phyloP scores from a whole-genome alignment of 139 green algal genomes.

The Chlamydomonas schloesseri region DNA sequence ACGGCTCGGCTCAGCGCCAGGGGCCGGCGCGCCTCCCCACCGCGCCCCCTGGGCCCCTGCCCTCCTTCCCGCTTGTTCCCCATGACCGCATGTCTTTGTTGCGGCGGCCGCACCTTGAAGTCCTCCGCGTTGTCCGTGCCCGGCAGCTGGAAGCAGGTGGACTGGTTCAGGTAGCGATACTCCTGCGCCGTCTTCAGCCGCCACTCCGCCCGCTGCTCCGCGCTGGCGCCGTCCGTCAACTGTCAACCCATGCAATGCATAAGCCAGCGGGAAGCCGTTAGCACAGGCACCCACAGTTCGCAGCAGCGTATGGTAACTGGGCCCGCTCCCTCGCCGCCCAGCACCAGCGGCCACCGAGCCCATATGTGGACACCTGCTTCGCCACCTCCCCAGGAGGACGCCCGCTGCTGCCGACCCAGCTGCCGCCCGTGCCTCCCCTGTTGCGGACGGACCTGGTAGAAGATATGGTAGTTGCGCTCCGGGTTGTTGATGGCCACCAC shows the following conservation, averaged over 20 bases:
- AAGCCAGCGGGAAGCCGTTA: background rate
- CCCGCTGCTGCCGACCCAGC: background rate
- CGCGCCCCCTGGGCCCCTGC: too few relatives aligned
- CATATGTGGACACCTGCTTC: too few relatives aligned
- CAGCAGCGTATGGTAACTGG: too few relatives aligned
- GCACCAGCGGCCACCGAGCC: too few relatives aligned
- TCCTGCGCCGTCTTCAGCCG: constrained; percentile 73
- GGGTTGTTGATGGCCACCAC: constrained; percentile 94
- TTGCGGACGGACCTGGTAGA: constrained; percentile 97
- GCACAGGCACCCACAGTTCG: background rate
- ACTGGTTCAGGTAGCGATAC: constrained; percentile 93
- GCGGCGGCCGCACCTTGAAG: constrained; percentile 75
- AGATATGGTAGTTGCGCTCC: constrained; percentile 98
- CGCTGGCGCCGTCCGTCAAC: constrained; percentile 91
- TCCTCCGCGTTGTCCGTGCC: constrained; percentile 92
- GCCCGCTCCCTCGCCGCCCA: too few relatives aligned
- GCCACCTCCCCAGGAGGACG: too few relatives aligned
- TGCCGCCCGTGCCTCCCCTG: background rate
- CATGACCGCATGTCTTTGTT: too few relatives aligned
- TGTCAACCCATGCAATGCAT: constrained; percentile 41
- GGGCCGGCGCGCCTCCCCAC: too few relatives aligned
- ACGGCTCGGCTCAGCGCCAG: too few relatives aligned
- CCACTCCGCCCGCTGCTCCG: constrained; percentile 73
- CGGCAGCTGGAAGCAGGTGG: constrained; percentile 88
- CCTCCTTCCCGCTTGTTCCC: too few relatives aligned